phyloP scores from a whole-genome alignment of 1,139 yeast species.

The Blastobotrys arbuscula region DNA sequence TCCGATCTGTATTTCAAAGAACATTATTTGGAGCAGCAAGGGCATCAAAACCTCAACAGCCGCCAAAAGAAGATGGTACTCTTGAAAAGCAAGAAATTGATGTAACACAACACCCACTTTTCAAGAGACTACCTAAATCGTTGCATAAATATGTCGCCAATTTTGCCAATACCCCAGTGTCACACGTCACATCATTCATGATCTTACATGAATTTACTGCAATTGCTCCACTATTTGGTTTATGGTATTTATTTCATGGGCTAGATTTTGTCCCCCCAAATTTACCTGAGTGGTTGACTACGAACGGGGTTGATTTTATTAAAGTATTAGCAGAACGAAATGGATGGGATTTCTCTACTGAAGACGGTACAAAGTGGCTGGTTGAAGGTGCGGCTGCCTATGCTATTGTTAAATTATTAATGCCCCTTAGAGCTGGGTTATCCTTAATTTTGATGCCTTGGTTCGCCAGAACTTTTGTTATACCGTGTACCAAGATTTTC shows the following conservation, averaged over 20 bases:
- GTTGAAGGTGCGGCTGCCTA: slow-evolving; percentile 88
- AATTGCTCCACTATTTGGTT: slow-evolving; percentile 64
- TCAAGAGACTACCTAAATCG: slow-evolving; percentile 39
- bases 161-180: slow-evolving; percentile 56
- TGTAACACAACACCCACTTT: slow-evolving; percentile 13
- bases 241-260: slow-evolving; percentile 72
- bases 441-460: slow-evolving; percentile 60
- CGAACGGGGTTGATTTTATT: slow-evolving; percentile 56
- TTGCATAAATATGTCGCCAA: slow-evolving; percentile 46
- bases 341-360: slow-evolving; percentile 35
- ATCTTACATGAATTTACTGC: slow-evolving; percentile 86
- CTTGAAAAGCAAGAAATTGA: slow-evolving; percentile 7
- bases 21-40: slow-evolving; percentile 7
- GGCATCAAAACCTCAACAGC: not conserved
- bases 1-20: not conserved
- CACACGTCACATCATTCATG: slow-evolving; percentile 68
- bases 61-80: not conserved
- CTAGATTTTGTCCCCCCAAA: slow-evolving; percentile 45
- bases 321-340: slow-evolving; percentile 41
- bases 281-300: slow-evolving; percentile 60
- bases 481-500: slow-evolving; percentile 46
- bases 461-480: slow-evolving; percentile 55
- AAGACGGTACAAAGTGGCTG: slow-evolving; percentile 52
- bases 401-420: slow-evolving; percentile 56
- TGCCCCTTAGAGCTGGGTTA: slow-evolving; percentile 56